Evolutionary conservation across 768 basidiomycete genomes (phyloP).

Genomic region (Gymnopilus dilepis): DNA sequence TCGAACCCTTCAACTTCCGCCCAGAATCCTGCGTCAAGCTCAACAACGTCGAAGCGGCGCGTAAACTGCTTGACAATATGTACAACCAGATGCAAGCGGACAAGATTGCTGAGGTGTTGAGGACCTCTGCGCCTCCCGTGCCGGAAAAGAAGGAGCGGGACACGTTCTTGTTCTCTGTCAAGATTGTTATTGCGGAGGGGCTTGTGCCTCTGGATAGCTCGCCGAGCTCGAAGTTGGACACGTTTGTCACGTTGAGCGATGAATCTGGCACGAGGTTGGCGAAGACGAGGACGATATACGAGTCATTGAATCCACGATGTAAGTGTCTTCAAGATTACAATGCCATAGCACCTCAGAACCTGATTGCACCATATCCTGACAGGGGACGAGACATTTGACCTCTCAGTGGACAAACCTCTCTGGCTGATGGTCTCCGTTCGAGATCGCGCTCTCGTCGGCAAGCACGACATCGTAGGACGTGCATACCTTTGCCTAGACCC

Average conservation of each 20-base stretch:
- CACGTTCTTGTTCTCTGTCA: slow-evolving; percentile 89
- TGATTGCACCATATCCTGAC: slow-evolving; percentile 19
- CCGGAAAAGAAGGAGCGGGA: slow-evolving; percentile 71
- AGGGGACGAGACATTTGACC: slow-evolving; percentile 98
- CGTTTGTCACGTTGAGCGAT: slow-evolving; percentile 94
- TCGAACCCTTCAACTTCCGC: slow-evolving; percentile 94
- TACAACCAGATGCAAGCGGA: slow-evolving; percentile 93
- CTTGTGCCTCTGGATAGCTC: slow-evolving; percentile 78
- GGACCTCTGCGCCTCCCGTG: slow-evolving; percentile 64
- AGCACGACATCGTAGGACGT: slow-evolving; percentile 91
- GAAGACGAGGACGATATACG: slow-evolving; percentile 96
- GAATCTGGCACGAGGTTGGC: slow-evolving; percentile 88
- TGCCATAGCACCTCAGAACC: neutral
- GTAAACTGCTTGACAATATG: slow-evolving; percentile 90
- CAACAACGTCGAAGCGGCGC: slow-evolving; percentile 94
- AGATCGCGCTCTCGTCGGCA: slow-evolving; percentile 88
- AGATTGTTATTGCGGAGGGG: slow-evolving; percentile 90
- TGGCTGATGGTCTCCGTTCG: slow-evolving; percentile 98
- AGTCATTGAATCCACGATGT: slow-evolving; percentile 90
- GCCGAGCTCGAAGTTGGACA: slow-evolving; percentile 83
- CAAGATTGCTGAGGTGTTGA: slow-evolving; percentile 71
- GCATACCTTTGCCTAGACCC: slow-evolving; percentile 94
- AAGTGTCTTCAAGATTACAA: slow-evolving; percentile 35
- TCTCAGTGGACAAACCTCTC: slow-evolving; percentile 90
- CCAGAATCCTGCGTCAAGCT: slow-evolving; percentile 96